phyloP scores from a whole-genome alignment of 495 filamentous ascomycete genomes.

The Xanthoparmelia taractica region DNA sequence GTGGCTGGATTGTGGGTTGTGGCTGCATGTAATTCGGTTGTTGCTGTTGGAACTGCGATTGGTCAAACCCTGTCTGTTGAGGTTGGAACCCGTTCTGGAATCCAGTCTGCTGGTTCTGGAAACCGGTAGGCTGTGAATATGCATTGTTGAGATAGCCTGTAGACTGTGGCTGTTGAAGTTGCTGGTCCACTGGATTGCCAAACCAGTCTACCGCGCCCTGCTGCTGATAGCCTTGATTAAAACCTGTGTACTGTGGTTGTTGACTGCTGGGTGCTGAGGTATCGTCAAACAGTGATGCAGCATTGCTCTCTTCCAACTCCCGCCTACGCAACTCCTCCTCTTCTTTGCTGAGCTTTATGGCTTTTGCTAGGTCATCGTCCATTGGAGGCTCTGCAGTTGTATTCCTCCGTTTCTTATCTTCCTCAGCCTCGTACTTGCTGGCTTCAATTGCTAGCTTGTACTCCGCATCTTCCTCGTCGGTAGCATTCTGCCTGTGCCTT shows the following conservation, averaged over 20 bases:
- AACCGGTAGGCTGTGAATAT: slow-evolving; percentile 66
- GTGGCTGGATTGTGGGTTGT: slow-evolving; percentile 52
- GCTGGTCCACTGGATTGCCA: slow-evolving; percentile 78
- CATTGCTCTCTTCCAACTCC: slow-evolving; percentile 86
- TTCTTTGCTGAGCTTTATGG: slow-evolving; percentile 92
- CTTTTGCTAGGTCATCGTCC: slow-evolving; percentile 84
- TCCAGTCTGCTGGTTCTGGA: slow-evolving; percentile 57
- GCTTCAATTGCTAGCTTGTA: slow-evolving; percentile 91
- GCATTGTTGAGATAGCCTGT: slow-evolving; percentile 82
- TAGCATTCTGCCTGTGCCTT: slow-evolving; percentile 35
- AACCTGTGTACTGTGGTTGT: slow-evolving; percentile 72
- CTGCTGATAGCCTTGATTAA: slow-evolving; percentile 96
- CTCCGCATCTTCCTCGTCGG: slow-evolving; percentile 86
- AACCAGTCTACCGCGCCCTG: slow-evolving; percentile 92
- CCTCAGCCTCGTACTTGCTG: slow-evolving; percentile 91
- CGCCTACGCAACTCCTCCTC: slow-evolving; percentile 82
- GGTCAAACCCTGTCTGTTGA: slow-evolving; percentile 55
- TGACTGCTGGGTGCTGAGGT: slow-evolving; percentile 50
- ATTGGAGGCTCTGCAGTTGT: slow-evolving; percentile 43
- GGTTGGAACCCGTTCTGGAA: slow-evolving; percentile 57
- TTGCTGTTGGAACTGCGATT: slow-evolving; percentile 48
- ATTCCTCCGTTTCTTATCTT: slow-evolving; percentile 67
- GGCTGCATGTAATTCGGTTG: slow-evolving; percentile 47
- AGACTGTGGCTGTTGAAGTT: slow-evolving; percentile 58
- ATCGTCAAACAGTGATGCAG: slow-evolving; percentile 80